Percentiles rank a stretch among this genome's conserved stretches.
Evolutionary conservation across 2,329 filamentous ascomycete genomes (phyloP).

Genomic region (Aspergillus persii): DNA sequence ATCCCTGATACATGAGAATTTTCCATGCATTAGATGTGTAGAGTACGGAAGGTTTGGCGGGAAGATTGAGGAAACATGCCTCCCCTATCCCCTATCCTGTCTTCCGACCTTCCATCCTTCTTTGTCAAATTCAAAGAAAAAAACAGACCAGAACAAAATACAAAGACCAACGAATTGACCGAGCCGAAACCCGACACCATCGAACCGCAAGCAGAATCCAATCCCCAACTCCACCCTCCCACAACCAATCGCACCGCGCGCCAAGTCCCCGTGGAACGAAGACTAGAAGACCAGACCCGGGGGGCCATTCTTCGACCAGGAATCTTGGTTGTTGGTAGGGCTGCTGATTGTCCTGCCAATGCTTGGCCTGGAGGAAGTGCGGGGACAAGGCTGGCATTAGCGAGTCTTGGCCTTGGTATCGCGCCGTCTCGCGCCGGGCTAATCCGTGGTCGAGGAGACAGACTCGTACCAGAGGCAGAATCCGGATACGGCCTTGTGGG

Average conservation of each 20-base stretch:
- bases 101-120: not conserved
- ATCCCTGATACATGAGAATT: constrained; percentile 14
- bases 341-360: constrained; percentile 3
- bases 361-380: constrained; percentile 21
- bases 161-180: not conserved
- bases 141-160: not conserved
- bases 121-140: not conserved
- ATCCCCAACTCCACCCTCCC: constrained; percentile 13
- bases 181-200: constrained; percentile 11
- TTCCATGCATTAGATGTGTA: constrained; percentile 10
- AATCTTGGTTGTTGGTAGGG: constrained; percentile 34
- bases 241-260: constrained; percentile 11
- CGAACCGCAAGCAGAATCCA: constrained; percentile 14
- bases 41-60: not conserved
- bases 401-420: constrained; percentile 13
- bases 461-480: too few species aligned
- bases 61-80: not conserved
- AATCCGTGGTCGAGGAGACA: not conserved
- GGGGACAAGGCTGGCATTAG: constrained; percentile 21
- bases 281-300: constrained; percentile 26
- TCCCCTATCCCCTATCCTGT: not conserved
- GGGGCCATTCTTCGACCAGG: constrained; percentile 21
- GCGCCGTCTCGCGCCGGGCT: not conserved
- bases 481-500: too few species aligned
- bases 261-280: constrained; percentile 25